A percentile compares a stretch with the other conserved stretches of the same genome.
Evolutionary conservation across 176 grass and related monocot species (phyloP).

Genomic region (Bromus sterilis): DNA sequence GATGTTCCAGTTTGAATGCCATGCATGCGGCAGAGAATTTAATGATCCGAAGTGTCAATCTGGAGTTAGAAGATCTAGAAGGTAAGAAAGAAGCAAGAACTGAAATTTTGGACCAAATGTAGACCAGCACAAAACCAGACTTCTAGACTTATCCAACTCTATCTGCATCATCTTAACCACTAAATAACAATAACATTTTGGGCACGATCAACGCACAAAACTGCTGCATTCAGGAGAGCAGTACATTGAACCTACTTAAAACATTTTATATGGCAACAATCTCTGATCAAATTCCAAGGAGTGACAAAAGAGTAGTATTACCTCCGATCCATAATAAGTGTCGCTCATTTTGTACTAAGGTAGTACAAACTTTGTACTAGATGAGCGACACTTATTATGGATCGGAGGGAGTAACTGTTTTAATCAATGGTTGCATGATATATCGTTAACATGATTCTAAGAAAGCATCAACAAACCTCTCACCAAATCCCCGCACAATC

Average conservation of each 20-base stretch:
- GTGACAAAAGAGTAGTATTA: not conserved
- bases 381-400: too few species aligned
- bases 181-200: not conserved
- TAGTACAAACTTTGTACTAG: too few species aligned
- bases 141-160: not conserved
- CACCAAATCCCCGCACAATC: not conserved
- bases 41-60: not conserved
- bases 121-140: not conserved
- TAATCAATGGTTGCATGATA: not conserved
- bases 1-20: not conserved
- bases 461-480: not conserved
- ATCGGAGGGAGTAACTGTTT: too few species aligned
- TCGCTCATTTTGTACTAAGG: too few species aligned
- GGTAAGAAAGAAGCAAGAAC: not conserved
- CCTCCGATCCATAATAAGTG: too few species aligned
- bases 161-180: not conserved
- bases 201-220: not conserved
- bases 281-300: not conserved
- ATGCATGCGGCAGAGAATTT: not conserved
- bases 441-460: not conserved
- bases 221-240: not conserved
- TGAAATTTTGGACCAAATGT: not conserved
- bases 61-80: not conserved
- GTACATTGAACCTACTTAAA: not conserved
- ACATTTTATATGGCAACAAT: not conserved